These are phyloP conservation scores for Plasmodium inui DNA, from an alignment of 169 alveolate species.

Conservation along the genomic window DNA sequence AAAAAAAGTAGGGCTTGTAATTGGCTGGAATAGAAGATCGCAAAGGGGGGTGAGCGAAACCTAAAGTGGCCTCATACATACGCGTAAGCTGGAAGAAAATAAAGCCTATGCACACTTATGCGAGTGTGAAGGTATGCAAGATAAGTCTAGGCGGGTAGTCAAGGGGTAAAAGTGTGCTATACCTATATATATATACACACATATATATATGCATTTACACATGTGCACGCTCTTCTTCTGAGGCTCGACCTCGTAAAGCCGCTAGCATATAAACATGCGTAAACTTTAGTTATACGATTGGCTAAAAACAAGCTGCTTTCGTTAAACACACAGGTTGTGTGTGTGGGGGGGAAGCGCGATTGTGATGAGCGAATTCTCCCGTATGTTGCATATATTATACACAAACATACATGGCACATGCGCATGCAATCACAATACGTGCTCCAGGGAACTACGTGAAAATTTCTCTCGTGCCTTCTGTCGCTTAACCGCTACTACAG, in stretches of 20 bases:
- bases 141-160: not conserved
- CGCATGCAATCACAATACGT: not conserved
- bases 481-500: not conserved
- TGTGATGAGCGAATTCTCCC: not conserved
- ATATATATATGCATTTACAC: not conserved
- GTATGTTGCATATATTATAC: not conserved
- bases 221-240: not conserved
- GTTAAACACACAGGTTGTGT: not conserved
- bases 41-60: not conserved
- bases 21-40: not conserved
- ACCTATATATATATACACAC: not conserved
- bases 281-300: not conserved
- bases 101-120: not conserved
- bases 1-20: not conserved
- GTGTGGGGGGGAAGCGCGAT: not conserved
- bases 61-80: not conserved
- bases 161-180: not conserved
- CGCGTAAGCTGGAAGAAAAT: not conserved
- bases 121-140: not conserved
- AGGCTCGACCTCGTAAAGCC: not conserved
- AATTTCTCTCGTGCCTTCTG: not conserved
- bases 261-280: not conserved
- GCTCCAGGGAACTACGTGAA: not conserved
- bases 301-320: not conserved
- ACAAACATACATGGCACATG: not conserved